phyloP scores from a whole-genome alignment of 1,139 yeast species.

The Magnusiomyces starmeri region DNA sequence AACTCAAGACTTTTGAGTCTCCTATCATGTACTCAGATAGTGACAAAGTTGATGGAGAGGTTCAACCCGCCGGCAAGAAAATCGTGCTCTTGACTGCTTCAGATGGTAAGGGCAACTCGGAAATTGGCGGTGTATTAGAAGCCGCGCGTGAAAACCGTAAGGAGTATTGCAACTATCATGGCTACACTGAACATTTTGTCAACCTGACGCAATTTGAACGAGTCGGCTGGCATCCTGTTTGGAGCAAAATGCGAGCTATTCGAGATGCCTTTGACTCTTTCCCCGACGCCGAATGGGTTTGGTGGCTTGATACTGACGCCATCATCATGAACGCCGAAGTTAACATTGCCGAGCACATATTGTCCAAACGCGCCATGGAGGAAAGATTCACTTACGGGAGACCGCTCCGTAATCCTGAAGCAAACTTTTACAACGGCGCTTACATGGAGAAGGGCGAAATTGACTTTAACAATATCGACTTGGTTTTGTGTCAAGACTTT shows the following conservation, averaged over 20 bases:
- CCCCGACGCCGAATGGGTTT: conserved; percentile 34
- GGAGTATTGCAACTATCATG: conserved; percentile 30
- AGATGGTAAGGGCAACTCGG: conserved; percentile 27
- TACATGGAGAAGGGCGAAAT: conserved; percentile 20
- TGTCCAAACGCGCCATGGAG: conserved; percentile 26
- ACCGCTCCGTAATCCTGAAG: conserved; percentile 17
- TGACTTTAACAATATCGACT: conserved; percentile 22
- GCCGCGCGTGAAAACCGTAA: conserved; percentile 29
- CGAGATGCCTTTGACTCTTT: conserved; percentile 25
- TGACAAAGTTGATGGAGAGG: conserved; percentile 16
- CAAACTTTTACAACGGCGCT: conserved; percentile 19
- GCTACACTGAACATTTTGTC: conserved; percentile 29
- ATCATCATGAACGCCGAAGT: conserved; percentile 29
- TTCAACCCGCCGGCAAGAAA: conserved; percentile 24
- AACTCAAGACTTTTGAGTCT: conserved; percentile 9
- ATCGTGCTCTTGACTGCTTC: conserved; percentile 30
- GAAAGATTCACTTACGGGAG: conserved; percentile 24
- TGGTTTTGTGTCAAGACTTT: conserved; percentile 29
- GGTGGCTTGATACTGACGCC: conserved; percentile 34
- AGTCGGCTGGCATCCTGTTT: conserved; percentile 21
- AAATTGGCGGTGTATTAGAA: conserved; percentile 23
- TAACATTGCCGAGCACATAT: conserved; percentile 29
- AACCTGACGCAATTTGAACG: conserved; percentile 23
- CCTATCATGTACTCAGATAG: conserved; percentile 3
- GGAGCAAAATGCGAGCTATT: conserved; percentile 32